Conservation (phyloP, 495 filamentous ascomycete species). For the Sordaria brevicollis region DNA sequence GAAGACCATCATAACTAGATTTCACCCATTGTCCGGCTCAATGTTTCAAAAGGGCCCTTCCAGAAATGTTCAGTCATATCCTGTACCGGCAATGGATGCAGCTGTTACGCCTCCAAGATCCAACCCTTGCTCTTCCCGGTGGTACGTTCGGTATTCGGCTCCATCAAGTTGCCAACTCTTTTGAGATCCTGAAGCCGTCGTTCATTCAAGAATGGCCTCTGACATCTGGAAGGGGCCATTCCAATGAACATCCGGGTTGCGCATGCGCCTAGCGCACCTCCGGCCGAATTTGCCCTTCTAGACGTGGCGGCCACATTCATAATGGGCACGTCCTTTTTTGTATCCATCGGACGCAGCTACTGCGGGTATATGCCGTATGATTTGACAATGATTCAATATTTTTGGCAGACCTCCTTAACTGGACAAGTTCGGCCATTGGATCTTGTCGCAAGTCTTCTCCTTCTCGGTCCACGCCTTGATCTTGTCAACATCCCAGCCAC, state of each 20-base stretch:
- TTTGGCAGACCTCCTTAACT: not conserved
- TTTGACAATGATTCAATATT: not conserved
- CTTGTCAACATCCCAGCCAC: constrained; percentile 29
- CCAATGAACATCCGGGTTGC: not conserved
- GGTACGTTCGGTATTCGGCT: too few relatives aligned
- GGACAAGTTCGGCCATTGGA: constrained; percentile 23
- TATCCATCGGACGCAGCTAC: not conserved
- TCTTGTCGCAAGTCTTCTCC: constrained; percentile 17
- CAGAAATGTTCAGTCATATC: too few relatives aligned
- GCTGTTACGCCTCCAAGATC: too few relatives aligned
- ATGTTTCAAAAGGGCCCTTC: too few relatives aligned
- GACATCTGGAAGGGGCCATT: too few relatives aligned
- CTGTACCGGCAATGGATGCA: too few relatives aligned
- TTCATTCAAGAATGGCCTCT: too few relatives aligned
- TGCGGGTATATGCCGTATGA: not conserved
- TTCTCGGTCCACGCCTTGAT: constrained; percentile 21
- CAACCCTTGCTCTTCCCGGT: too few relatives aligned
- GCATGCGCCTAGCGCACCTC: not conserved
- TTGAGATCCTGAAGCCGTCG: too few relatives aligned
- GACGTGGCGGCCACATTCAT: not conserved
- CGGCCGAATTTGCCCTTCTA: not conserved
- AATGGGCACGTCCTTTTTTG: not conserved
- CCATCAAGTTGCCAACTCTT: too few relatives aligned
- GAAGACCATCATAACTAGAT: too few relatives aligned
- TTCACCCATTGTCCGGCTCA: too few relatives aligned